Percentiles rank a stretch among this genome's conserved stretches.
Evolutionary conservation across 768 basidiomycete genomes (phyloP).

Genomic region (Plicaturopsis crispa): DNA sequence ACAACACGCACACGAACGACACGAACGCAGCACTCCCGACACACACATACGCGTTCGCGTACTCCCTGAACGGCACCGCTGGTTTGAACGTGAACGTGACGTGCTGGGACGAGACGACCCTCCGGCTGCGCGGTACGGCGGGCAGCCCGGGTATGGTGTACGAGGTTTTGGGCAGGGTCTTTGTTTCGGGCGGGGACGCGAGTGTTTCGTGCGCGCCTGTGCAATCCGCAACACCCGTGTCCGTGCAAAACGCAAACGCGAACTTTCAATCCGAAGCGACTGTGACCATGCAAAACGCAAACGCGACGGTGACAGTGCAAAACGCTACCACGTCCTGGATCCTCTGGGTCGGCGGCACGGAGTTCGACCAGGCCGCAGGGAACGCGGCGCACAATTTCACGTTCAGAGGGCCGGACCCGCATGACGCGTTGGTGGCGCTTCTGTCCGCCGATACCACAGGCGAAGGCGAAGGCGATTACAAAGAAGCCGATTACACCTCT

Average conservation of each 20-base stretch:
- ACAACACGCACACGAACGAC: constrained; percentile 10
- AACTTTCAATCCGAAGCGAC: background rate
- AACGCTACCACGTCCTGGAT: constrained; percentile 41
- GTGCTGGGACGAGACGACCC: constrained; percentile 47
- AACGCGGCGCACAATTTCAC: constrained; percentile 46
- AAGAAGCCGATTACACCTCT: constrained; percentile 9
- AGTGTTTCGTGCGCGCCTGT: constrained; percentile 24
- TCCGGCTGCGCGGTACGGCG: constrained; percentile 44
- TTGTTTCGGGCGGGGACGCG: constrained; percentile 19
- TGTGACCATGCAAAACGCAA: constrained; percentile 23
- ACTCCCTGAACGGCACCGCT: constrained; percentile 34
- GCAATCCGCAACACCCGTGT: constrained; percentile 11
- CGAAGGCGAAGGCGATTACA: too few relatives aligned
- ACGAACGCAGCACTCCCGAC: constrained; percentile 23
- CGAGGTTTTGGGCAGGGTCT: constrained; percentile 50
- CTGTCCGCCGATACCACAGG: constrained; percentile 21
- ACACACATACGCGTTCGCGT: constrained; percentile 37
- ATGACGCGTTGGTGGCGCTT: constrained; percentile 31
- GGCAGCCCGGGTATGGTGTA: constrained; percentile 59
- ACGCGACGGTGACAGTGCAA: constrained; percentile 38
- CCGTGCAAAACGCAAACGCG: too few relatives aligned
- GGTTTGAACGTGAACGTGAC: constrained; percentile 50
- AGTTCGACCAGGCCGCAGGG: constrained; percentile 60
- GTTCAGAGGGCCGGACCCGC: constrained; percentile 59
- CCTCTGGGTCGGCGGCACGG: constrained; percentile 69